Percentiles rank a stretch among this genome's conserved stretches.
Evolutionary conservation across 805 yeast species (phyloP).

Genomic region (Candida qinlingensis): DNA sequence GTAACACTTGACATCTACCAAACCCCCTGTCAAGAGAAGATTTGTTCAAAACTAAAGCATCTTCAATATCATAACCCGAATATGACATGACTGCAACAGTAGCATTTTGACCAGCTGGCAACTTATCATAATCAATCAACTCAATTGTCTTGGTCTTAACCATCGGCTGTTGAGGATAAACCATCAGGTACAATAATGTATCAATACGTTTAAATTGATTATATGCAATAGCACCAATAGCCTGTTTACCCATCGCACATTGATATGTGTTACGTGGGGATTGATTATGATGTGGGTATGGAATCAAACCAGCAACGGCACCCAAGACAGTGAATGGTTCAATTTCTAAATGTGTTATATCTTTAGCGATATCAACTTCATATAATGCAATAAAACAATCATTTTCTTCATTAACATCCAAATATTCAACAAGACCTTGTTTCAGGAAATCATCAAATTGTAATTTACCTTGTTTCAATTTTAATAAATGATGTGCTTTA

Average conservation of each 20-base stretch:
- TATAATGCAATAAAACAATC: slow-evolving; percentile 90
- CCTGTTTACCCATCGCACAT: slow-evolving; percentile 98
- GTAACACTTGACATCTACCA: slow-evolving; percentile 93
- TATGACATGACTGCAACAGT: slow-evolving; percentile 99
- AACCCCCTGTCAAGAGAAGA: slow-evolving; percentile 93
- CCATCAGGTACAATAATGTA: slow-evolving; percentile 88
- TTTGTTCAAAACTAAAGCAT: slow-evolving; percentile 92
- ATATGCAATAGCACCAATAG: slow-evolving; percentile 98
- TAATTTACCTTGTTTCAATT: slow-evolving; percentile 63
- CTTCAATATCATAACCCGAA: slow-evolving; percentile 98
- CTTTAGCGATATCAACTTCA: slow-evolving; percentile 53
- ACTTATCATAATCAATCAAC: slow-evolving; percentile 87
- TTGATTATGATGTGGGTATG: slow-evolving; percentile 90
- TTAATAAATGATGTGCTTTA: slow-evolving; percentile 58
- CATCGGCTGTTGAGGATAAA: slow-evolving; percentile 99
- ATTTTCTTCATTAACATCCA: slow-evolving; percentile 96
- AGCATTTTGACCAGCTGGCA: slow-evolving; percentile 99
- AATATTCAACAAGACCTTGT: slow-evolving; percentile 86
- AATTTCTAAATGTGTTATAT: slow-evolving; percentile 86
- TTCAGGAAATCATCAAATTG: slow-evolving; percentile 86
- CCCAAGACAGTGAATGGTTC: slow-evolving; percentile 92
- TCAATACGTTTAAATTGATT: slow-evolving; percentile 95
- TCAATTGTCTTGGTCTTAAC: slow-evolving; percentile 97
- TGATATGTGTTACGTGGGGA: slow-evolving; percentile 91
- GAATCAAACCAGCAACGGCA: slow-evolving; percentile 89